These are phyloP conservation scores for Blastobotrys arbuscula DNA, from an alignment of 1,139 yeast species.

Conservation along the genomic window DNA sequence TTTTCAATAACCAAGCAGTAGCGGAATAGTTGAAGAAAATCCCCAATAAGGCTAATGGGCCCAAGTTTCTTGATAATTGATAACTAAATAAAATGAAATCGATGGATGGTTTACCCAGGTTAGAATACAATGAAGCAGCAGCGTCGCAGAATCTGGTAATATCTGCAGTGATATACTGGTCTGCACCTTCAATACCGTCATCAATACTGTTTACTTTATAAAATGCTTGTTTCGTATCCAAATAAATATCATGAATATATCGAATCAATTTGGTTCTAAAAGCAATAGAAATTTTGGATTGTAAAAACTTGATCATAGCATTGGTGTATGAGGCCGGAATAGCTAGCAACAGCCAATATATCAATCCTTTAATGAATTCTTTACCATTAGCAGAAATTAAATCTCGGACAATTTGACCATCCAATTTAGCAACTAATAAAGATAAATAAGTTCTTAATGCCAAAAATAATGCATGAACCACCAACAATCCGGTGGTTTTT, in stretches of 20 bases:
- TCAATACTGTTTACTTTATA: slow-evolving; percentile 53
- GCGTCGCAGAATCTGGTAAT: slow-evolving; percentile 77
- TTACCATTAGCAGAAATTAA: slow-evolving; percentile 77
- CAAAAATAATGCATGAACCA: slow-evolving; percentile 70
- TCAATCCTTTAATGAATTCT: slow-evolving; percentile 69
- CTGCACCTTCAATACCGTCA: slow-evolving; percentile 46
- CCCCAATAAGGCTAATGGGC: slow-evolving; percentile 77
- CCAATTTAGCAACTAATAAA: slow-evolving; percentile 77
- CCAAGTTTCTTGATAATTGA: slow-evolving; percentile 78
- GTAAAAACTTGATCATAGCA: slow-evolving; percentile 79
- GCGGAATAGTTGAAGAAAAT: slow-evolving; percentile 73
- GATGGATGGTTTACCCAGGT: slow-evolving; percentile 85
- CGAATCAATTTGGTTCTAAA: slow-evolving; percentile 81
- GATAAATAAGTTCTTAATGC: slow-evolving; percentile 84
- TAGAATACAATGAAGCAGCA: slow-evolving; percentile 76
- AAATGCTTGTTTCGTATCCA: slow-evolving; percentile 75
- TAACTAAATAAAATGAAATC: slow-evolving; percentile 84
- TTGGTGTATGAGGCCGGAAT: slow-evolving; percentile 92
- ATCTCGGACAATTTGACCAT: slow-evolving; percentile 88
- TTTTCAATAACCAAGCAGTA: slow-evolving; percentile 71
- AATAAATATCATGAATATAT: slow-evolving; percentile 83
- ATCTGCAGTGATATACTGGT: slow-evolving; percentile 82
- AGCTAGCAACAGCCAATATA: slow-evolving; percentile 84
- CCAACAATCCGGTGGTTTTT: slow-evolving; percentile 59
- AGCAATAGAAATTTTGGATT: slow-evolving; percentile 70